Evolutionary conservation across 1,139 yeast species (phyloP), one percentile per base, ranked within the genome.

Genomic region (Lodderomyces beijingensis): DNA sequence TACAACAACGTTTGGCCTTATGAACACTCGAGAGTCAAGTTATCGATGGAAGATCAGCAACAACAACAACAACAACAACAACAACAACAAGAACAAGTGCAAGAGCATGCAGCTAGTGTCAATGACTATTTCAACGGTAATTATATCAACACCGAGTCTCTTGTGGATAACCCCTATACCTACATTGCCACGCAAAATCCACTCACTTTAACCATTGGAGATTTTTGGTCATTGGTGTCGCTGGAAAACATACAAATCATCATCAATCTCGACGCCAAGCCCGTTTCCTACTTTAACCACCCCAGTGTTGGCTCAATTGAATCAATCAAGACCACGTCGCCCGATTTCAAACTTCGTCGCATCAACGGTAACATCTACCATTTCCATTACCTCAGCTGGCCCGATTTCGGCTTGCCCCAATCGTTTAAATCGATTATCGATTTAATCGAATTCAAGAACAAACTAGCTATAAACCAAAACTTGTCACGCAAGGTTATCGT

Each of bases 321-420:
- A 11, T n/a, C 15, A 5, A 24, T 32, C 2, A 29, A 34, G 17
- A 19, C 30, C 12, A 8, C 24, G 7, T 29, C 20, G 12, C 14
- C 32, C 5, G 21, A 30, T 15, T 36, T 28, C 19, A 41, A 42
- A 4, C 40, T 59, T 15, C 43, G 65, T 18, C 46, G 46, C 32
- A 46, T 62, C 22, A 44, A 40, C 31, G 26, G 40, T 33, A 36
- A 36, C 7, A 39, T 86, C 3, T 66, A 68, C 36, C 95, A 86
- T 45, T 56, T 87, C 25, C 91, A 85, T 41, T 82, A 75, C 53
- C 68, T 72, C 7, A 68, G 71, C 24, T 87, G 95, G 96, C 84
- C 94, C 1, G 96, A 86, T 57, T 74, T 83, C 37, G 91, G 91
- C 6, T 71, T 78, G 1, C 84, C 89, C 1, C 65, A 68, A 7